Percentiles rank a stretch among this genome's conserved stretches.
phyloP scores from a whole-genome alignment of 2,329 filamentous ascomycete genomes.

The Beauveria medogensis region DNA sequence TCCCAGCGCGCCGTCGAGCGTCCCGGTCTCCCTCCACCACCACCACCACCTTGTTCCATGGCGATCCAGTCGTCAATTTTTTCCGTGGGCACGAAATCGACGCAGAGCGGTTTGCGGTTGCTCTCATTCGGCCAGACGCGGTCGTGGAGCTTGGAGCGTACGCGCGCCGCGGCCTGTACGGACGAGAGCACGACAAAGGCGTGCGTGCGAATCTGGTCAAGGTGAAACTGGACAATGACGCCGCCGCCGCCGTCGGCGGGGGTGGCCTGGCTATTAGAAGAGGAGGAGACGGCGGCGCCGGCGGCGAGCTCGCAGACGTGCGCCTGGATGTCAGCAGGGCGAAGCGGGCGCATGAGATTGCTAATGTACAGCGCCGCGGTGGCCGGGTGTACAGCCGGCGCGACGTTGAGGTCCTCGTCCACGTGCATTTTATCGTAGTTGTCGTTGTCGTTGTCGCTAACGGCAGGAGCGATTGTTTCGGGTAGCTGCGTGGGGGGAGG shows the following conservation, averaged over 20 bases:
- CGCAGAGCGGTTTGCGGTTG: slow-evolving; percentile 74
- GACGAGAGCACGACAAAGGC: slow-evolving; percentile 69
- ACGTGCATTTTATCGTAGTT: slow-evolving; percentile 20
- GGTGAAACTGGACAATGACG: slow-evolving; percentile 58
- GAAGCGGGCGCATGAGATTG: slow-evolving; percentile 81
- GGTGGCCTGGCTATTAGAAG: slow-evolving; percentile 24
- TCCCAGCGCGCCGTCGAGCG: slow-evolving; percentile 54
- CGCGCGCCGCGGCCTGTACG: slow-evolving; percentile 63
- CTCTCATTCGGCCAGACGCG: slow-evolving; percentile 81
- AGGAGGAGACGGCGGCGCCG: slow-evolving; percentile 44
- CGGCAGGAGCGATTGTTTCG: slow-evolving; percentile 6
- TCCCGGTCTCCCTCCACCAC: slow-evolving; percentile 14
- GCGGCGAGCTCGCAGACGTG: slow-evolving; percentile 65
- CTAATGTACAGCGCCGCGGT: slow-evolving; percentile 80
- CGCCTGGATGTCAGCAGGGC: slow-evolving; percentile 55
- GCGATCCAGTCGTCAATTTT: slow-evolving; percentile 67
- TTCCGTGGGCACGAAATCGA: slow-evolving; percentile 79
- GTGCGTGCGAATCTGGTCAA: slow-evolving; percentile 83
- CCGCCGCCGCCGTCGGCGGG: slow-evolving; percentile 39
- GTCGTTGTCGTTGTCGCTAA: slow-evolving; percentile 14
- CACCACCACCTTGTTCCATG: slow-evolving; percentile 46
- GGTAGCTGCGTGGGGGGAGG: background rate
- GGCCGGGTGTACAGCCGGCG: slow-evolving; percentile 59
- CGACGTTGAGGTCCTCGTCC: slow-evolving; percentile 29
- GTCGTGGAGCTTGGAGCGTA: slow-evolving; percentile 67